Evolutionary conservation across 23 red algal genomes (phyloP).

Genomic region (Gracilaria vermiculophylla): DNA sequence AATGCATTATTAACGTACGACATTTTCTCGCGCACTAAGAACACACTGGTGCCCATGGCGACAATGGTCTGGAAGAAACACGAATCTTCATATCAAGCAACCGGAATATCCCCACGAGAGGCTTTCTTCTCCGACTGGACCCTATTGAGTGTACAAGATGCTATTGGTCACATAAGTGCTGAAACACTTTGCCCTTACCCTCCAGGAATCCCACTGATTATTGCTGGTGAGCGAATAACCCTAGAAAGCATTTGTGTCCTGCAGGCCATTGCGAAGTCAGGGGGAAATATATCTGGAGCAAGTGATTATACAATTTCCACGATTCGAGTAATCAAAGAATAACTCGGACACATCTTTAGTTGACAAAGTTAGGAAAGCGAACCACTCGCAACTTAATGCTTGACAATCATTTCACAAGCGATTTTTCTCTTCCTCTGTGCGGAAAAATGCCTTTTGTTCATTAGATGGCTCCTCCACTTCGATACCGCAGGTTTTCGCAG

Average conservation of each 20-base stretch:
- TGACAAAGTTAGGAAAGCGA: background rate
- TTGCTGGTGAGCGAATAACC: conserved; percentile 83
- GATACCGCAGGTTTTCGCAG: conserved; percentile 70
- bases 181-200: conserved; percentile 87
- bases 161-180: conserved; percentile 61
- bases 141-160: background rate
- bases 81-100: background rate
- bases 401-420: background rate
- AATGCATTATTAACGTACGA: conserved; percentile 44
- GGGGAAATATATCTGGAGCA: conserved; percentile 70
- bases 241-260: conserved; percentile 39
- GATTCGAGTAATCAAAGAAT: conserved; percentile 38
- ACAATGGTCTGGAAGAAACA: background rate
- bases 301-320: conserved; percentile 38
- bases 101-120: conserved; percentile 58
- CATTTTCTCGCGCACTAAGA: background rate
- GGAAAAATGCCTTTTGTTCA: background rate
- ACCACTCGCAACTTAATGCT: background rate
- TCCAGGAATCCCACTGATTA: conserved; percentile 88
- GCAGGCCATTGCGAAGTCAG: conserved; percentile 36
- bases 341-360: background rate
- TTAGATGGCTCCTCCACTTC: conserved; percentile 41
- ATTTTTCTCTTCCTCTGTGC: background rate
- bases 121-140: conserved; percentile 48
- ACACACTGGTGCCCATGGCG: background rate